These are phyloP conservation scores for Leptosphaerulina australis DNA, from an alignment of 2,329 filamentous ascomycete genomes.

Conservation along the genomic window DNA sequence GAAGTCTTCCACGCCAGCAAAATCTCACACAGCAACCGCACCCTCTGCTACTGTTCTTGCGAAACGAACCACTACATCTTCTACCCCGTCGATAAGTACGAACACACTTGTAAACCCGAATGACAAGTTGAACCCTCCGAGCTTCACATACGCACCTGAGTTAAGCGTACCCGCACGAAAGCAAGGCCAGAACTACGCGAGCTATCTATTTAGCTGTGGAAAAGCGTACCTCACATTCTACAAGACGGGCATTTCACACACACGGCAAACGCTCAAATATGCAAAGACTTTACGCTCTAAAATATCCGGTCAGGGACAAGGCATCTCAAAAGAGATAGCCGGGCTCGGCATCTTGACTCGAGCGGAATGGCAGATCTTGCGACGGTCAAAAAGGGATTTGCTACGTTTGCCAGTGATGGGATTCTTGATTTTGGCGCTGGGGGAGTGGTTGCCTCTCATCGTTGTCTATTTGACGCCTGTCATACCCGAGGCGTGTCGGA, in stretches of 20 bases:
- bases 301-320: constrained; percentile 6
- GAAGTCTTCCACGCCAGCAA: constrained; percentile 12
- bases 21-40: constrained; percentile 8
- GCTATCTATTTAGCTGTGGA: constrained; percentile 67
- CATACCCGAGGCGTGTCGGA: constrained; percentile 81
- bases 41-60: not conserved
- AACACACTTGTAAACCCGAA: constrained; percentile 18
- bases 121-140: constrained; percentile 69
- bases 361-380: constrained; percentile 72
- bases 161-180: constrained; percentile 67
- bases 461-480: constrained; percentile 73
- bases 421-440: constrained; percentile 75
- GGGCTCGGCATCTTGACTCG: constrained; percentile 58
- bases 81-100: not conserved
- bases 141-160: constrained; percentile 72
- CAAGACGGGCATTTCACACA: constrained; percentile 78
- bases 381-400: constrained; percentile 72
- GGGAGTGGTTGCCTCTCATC: constrained; percentile 84
- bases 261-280: constrained; percentile 68
- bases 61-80: constrained; percentile 2
- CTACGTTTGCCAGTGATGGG: constrained; percentile 79
- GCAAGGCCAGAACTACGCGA: constrained; percentile 53
- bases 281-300: constrained; percentile 54
- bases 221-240: constrained; percentile 84
- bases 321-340: constrained; percentile 1